Base-by-base conservation (phyloP, 495 filamentous ascomycete genomes). In the Delitschia confertaspora region DNA sequence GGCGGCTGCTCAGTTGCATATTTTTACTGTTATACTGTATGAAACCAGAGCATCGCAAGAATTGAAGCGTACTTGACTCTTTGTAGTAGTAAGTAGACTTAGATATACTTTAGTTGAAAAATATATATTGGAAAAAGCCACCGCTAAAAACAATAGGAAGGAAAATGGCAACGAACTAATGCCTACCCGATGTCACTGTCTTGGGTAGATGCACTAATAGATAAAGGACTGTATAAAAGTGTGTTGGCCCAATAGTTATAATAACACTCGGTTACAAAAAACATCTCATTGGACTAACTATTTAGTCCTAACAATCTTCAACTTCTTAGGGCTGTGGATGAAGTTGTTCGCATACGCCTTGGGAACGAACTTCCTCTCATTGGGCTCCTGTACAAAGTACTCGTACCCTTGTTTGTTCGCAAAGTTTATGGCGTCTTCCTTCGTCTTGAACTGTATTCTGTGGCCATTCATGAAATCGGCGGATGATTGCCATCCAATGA, bases 261-360 rank as follows among this genome's bases (percentile, higher is more conserved):
- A 7, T 7, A 29, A 7, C 26, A 13, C 26, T 29, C 26, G 26
- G 7, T 7, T 7, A 29, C n/a, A 13, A 7, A 29, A 29, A 29
- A 7, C 26, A 7, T 13, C 26, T 29, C 26, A 7, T 29, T 29
- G 20, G 17, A 23, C 16, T 20, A 40, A 61, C 69, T 71, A 99
- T 74, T 99, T 99, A 49, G 91, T 91, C 64, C 84, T 73, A 61
- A 96, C 81, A 53, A 83, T 75, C 75, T 95, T 96, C 59, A 99
- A 67, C 74, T 85, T 88, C 67, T 76, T 82, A 8, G 82, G 69
- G 38, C 76, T 75, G 67, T 93, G 82, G 55, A 85, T 49, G 64
- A 96, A 99, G 70, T 96, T 95, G 65, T 93, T 91, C 24, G 91
- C 88, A 65, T 99, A 99, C 33, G 84, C 82, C 72, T 99, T 96